Conservation (phyloP, 78 protist genomes). For the Emiliania huxleyi region DNA sequence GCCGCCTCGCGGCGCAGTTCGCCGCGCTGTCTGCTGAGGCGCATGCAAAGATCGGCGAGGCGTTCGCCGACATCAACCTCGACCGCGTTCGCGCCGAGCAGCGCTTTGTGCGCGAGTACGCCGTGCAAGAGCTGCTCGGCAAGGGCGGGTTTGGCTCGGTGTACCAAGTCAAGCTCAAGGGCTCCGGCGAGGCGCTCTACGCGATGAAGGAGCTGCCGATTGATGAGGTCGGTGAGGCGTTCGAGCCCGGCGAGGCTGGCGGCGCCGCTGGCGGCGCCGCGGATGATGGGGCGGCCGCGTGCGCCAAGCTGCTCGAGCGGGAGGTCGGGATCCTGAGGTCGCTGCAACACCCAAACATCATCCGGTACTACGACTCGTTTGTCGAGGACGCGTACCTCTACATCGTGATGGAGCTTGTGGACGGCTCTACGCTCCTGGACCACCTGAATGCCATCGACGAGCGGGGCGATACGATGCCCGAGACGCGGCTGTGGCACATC, state of each 20-base stretch:
- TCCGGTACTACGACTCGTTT: constrained; percentile 14
- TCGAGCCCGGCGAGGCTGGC: background rate
- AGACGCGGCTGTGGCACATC: background rate
- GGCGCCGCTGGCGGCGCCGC: background rate
- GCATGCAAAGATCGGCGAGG: background rate
- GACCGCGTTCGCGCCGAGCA: background rate
- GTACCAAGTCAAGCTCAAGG: background rate
- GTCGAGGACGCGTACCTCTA: background rate
- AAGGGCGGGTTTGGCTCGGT: background rate
- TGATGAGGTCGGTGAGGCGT: background rate
- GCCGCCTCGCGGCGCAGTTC: background rate
- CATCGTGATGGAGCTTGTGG: constrained; percentile 53
- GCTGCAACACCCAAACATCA: constrained; percentile 20
- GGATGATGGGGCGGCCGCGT: background rate
- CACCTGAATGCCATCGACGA: background rate
- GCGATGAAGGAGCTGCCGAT: constrained; percentile 6
- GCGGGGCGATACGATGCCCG: background rate
- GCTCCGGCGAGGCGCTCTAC: background rate
- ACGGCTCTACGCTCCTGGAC: constrained; percentile 19
- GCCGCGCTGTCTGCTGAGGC: background rate
- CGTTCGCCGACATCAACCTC: background rate
- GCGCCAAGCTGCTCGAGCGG: background rate
- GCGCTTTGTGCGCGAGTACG: background rate
- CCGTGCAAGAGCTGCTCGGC: background rate
- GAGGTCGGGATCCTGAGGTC: background rate